Evolutionary conservation across 2,329 filamentous ascomycete species (phyloP), one percentile per base, ranked within the genome.

Genomic region (Rhinocladiella similis): DNA sequence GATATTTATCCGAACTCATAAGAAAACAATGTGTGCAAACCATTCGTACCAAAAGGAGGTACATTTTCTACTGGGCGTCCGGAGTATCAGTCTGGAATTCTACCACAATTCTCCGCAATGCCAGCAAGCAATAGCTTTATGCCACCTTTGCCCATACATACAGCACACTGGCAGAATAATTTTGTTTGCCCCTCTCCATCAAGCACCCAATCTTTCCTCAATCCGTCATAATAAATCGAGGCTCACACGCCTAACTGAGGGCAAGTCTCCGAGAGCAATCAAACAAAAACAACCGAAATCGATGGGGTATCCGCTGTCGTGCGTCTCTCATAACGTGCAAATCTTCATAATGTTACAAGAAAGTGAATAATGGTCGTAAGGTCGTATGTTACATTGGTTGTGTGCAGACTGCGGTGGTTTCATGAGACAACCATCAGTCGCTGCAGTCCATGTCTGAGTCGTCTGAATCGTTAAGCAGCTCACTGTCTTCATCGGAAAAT

Each of bases 281-380:
- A 38, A 18, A 60, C 36, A 45, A 49, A 42, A 56, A 49, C 18
- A 53, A 18, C 20, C 14, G 27, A 54, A 48, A 46, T 53, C 29
- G 42, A 43, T 29, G 53, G 50, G 57, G 50, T 60, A 57, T 60
- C 57, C 53, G 57, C 50, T 45, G 53, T 47, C 41, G 47, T 49
- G 50, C 50, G 57, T 60, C 47, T 47, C 57, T 60, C 57, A 50
- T 57, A 54, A 60, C 56, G 54, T 60, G 57, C 53, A 52, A 39
- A 19, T 35, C 43, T 51, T 47, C 35, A 29, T 60, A 54, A 35
- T 60, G 57, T 33, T 60, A 60, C 57, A 60, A 41, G 22, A 22
- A 19, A 35, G 16, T 39, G 38, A n/a, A 35, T 47, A 42, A 47
- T 54, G 36, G 53, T 60, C 53, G 54, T 60, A 47, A 54, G 46